phyloP scores from a whole-genome alignment of 148 eudicot species.

The Arbutus unedo region DNA sequence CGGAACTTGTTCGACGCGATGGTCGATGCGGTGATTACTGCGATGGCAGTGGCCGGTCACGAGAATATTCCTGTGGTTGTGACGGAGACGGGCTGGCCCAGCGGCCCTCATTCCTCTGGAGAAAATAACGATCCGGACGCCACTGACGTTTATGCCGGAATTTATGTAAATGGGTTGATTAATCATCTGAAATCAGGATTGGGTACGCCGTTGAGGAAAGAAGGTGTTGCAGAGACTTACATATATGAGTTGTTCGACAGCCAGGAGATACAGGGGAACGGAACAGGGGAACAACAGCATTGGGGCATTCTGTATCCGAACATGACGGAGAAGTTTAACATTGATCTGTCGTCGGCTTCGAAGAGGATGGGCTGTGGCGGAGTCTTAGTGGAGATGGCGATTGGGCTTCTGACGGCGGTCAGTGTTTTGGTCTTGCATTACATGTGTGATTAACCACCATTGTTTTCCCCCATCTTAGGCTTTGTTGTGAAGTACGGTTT shows the following conservation, averaged over 20 bases:
- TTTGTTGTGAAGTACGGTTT: background rate
- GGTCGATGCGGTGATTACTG: slow-evolving; percentile 63
- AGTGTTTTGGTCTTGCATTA: background rate
- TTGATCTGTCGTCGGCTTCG: slow-evolving; percentile 32
- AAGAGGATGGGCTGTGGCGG: background rate
- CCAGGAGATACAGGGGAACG: slow-evolving; percentile 6
- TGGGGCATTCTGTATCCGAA: slow-evolving; percentile 53
- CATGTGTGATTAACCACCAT: background rate
- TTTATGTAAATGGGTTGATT: slow-evolving; percentile 61
- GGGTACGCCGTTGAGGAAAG: slow-evolving; percentile 82
- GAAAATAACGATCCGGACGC: slow-evolving; percentile 35
- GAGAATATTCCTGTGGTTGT: slow-evolving; percentile 74
- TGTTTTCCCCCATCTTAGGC: background rate
- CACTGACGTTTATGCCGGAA: slow-evolving; percentile 43
- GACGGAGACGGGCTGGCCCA: slow-evolving; percentile 80
- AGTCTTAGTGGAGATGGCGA: slow-evolving; percentile 3
- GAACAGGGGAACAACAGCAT: background rate
- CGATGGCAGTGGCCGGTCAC: slow-evolving; percentile 70
- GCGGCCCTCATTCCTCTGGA: slow-evolving; percentile 14
- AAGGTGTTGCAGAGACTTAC: slow-evolving; percentile 55
- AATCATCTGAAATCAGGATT: slow-evolving; percentile 49
- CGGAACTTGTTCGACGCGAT: slow-evolving; percentile 73
- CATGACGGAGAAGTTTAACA: slow-evolving; percentile 47
- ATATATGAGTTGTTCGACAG: slow-evolving; percentile 64
- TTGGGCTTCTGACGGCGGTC: slow-evolving; percentile 15